Percentiles rank a stretch among this genome's conserved stretches.
phyloP scores from a whole-genome alignment of 2,329 filamentous ascomycete species.

The Cytospora leucostoma region DNA sequence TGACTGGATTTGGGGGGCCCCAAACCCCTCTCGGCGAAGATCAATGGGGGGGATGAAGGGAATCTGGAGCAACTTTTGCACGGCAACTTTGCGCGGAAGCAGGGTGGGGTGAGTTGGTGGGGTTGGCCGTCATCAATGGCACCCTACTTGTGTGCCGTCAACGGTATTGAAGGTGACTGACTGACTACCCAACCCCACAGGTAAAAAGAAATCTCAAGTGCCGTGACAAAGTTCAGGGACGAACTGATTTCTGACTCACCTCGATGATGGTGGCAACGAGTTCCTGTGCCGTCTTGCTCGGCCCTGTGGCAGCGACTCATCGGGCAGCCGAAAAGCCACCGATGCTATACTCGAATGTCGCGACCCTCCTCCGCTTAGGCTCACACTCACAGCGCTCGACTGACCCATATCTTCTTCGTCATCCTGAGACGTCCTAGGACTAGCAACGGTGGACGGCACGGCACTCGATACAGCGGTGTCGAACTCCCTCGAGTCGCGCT shows the following conservation, averaged over 20 bases:
- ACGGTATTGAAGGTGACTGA: background rate
- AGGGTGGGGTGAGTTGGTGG: conserved; percentile 18
- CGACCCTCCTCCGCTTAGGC: conserved; percentile 23
- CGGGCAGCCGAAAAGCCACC: conserved; percentile 11
- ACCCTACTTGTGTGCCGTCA: background rate
- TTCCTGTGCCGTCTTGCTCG: conserved; percentile 22
- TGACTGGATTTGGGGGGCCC: conserved; percentile 15
- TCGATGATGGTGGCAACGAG: conserved; percentile 18
- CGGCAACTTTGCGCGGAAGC: conserved; percentile 21
- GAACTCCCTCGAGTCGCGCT: conserved; percentile 9
- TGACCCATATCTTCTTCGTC: conserved; percentile 24
- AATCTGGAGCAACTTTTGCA: too few relatives aligned
- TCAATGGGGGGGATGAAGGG: conserved; percentile 5
- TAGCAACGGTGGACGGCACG: conserved; percentile 18
- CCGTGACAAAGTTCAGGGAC: background rate
- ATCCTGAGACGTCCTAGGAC: conserved; percentile 20
- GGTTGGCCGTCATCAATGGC: conserved; percentile 7
- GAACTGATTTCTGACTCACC: conserved; percentile 17
- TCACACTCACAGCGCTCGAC: conserved; percentile 18
- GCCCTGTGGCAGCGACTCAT: conserved; percentile 15
- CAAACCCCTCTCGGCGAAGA: conserved; percentile 10
- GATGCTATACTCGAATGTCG: conserved; percentile 16
- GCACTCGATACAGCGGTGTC: conserved; percentile 23
- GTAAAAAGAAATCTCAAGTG: background rate
- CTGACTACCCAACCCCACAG: background rate